Evolutionary conservation across 1,284 basidiomycete genomes (phyloP), one percentile per base, ranked within the genome.

Genomic region (Heliocybe sulcata): DNA sequence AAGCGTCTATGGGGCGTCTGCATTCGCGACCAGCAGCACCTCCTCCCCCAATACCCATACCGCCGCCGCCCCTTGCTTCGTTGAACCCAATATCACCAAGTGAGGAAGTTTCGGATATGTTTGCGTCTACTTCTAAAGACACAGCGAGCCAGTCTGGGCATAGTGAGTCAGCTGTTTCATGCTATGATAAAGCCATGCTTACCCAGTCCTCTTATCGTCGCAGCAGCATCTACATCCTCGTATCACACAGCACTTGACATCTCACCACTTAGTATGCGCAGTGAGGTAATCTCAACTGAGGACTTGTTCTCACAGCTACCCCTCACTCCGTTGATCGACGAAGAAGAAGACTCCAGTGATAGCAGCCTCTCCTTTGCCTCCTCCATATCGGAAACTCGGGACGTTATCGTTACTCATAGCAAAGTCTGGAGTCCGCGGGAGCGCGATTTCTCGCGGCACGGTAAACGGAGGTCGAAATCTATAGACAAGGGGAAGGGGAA

Each of bases 341-440:
- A 49, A 14, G 47, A 47, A 10, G 47, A 61, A 19, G 45, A 54
- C 1, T 59, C 61, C 8, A 73, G 72, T 9, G 72, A 75, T 22
- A 74, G 74, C 2, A 69, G 66, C 53, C 57, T 76, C 47, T 77
- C 77, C 2, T 77, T 74, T 58, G 68, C 69, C 6, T 78, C 76
- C 2, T 72, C 74, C n/a, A 26, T 45, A 6, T 71, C 72, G 16
- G 68, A 67, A 49, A 59, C 63, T 31, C 60, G 61, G 45, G 71
- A 72, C 22, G 23, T 51, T 57, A 62, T 51, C 60, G 65, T 54
- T 61, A 52, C 52, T 58, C 58, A 33, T 61, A 59, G 51, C 51
- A 55, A 42, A 54, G 53, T 38, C 51, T 42, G 47, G 59, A 59
- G 52, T 49, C 22, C 47, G 20, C 22, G 27, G 4, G 47, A 49